Conservation (phyloP, 2,329 filamentous ascomycete genomes). For the Purpureocillium lavendulum region DNA sequence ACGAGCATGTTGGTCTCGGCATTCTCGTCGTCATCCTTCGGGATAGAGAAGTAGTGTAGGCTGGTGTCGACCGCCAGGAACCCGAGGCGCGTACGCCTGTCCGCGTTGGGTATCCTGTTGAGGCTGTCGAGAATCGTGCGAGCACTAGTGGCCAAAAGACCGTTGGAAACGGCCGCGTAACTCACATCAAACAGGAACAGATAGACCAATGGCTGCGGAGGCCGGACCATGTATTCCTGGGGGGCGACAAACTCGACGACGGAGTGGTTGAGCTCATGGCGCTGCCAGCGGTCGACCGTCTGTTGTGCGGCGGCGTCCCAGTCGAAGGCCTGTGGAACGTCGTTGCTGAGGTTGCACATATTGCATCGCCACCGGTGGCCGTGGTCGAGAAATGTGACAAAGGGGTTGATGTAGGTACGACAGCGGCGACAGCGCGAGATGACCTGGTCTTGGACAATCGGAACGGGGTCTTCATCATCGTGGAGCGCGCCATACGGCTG, state of each 20-base stretch:
- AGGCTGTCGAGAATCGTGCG: conserved; percentile 92
- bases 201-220: conserved; percentile 91
- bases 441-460: conserved; percentile 90
- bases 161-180: conserved; percentile 81
- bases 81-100: conserved; percentile 82
- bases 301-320: conserved; percentile 93
- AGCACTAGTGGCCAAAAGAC: conserved; percentile 83
- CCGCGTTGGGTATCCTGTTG: conserved; percentile 95
- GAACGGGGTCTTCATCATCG: conserved; percentile 84
- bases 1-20: conserved; percentile 87
- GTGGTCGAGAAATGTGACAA: conserved; percentile 91
- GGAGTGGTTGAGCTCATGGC: conserved; percentile 89
- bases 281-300: conserved; percentile 83
- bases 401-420: conserved; percentile 95
- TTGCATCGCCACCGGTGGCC: conserved; percentile 98
- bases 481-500: conserved; percentile 92
- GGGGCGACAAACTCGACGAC: conserved; percentile 97
- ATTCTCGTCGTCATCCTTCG: conserved; percentile 77
- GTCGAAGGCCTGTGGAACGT: conserved; percentile 97
- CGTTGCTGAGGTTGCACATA: conserved; percentile 98
- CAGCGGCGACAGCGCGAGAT: conserved; percentile 95
- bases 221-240: conserved; percentile 98
- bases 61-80: conserved; percentile 95
- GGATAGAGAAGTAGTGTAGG: conserved; percentile 92
- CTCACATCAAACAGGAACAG: conserved; percentile 94